These are phyloP conservation scores for Leishmania martiniquensis DNA, from an alignment of 208 protist genomes.

Conservation along the genomic window DNA sequence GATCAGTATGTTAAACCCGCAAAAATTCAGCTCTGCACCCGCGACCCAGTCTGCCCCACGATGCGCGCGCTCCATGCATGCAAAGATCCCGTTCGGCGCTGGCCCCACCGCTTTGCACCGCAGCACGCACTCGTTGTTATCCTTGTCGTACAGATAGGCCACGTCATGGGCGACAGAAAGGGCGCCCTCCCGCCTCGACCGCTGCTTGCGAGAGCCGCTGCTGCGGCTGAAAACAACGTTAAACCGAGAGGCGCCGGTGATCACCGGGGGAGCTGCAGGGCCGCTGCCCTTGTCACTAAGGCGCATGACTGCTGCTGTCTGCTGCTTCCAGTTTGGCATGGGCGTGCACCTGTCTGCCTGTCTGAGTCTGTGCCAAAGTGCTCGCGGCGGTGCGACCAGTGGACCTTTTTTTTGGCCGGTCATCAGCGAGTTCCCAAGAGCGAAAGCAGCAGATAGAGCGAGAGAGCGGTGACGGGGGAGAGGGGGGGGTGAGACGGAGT, in stretches of 20 bases:
- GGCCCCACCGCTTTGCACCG: conserved; percentile 44
- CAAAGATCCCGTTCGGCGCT: conserved; percentile 48
- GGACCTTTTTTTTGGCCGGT: background rate
- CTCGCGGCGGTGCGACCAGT: background rate
- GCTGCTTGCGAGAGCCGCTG: conserved; percentile 47
- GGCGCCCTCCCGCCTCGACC: conserved; percentile 45
- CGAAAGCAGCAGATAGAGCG: background rate
- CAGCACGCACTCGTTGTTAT: conserved; percentile 34
- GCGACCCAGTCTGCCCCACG: conserved; percentile 53
- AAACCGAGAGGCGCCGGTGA: conserved; percentile 51
- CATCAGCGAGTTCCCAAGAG: background rate
- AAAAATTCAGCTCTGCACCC: conserved; percentile 53
- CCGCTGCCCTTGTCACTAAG: background rate
- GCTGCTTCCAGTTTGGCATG: background rate
- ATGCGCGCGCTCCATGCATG: conserved; percentile 53
- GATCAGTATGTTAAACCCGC: conserved; percentile 56
- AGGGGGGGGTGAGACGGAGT: background rate
- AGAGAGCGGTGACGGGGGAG: background rate
- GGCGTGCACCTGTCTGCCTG: too few species aligned
- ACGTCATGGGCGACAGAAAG: conserved; percentile 53
- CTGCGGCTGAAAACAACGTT: conserved; percentile 45
- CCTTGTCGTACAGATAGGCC: conserved; percentile 48
- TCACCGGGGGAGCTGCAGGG: background rate
- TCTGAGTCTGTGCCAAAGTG: background rate
- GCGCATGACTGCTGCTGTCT: background rate